These are phyloP conservation scores for Hysterangium stoloniferum DNA, from an alignment of 768 basidiomycete species.

Conservation along the genomic window DNA sequence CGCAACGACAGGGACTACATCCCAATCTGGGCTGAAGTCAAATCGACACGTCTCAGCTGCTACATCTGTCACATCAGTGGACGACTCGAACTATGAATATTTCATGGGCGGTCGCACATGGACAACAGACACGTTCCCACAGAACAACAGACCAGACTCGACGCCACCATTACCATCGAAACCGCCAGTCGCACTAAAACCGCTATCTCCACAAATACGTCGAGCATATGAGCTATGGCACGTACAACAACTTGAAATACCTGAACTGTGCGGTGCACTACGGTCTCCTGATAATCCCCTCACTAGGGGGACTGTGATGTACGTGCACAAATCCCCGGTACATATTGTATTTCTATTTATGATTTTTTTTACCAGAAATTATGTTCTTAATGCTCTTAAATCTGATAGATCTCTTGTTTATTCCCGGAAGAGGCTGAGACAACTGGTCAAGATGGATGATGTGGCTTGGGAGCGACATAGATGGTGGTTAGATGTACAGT, in stretches of 20 bases:
- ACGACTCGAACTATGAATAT: background rate
- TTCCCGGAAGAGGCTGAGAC: slow-evolving; percentile 25
- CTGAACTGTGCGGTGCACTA: slow-evolving; percentile 33
- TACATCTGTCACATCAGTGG: background rate
- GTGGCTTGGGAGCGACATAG: slow-evolving; percentile 36
- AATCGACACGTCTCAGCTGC: background rate
- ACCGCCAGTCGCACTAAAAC: background rate
- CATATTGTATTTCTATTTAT: background rate
- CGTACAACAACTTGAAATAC: slow-evolving; percentile 25
- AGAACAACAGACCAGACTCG: background rate
- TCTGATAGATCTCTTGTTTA: slow-evolving; percentile 33
- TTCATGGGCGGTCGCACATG: background rate
- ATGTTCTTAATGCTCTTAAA: slow-evolving; percentile 35
- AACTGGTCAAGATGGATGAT: slow-evolving; percentile 32
- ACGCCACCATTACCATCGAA: background rate
- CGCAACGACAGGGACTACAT: background rate
- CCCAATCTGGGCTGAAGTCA: background rate
- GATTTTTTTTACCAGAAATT: slow-evolving; percentile 26
- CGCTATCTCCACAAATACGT: slow-evolving; percentile 25
- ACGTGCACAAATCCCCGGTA: slow-evolving; percentile 13
- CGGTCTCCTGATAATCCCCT: slow-evolving; percentile 33
- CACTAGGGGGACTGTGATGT: slow-evolving; percentile 42
- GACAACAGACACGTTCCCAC: background rate
- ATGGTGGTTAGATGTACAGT: slow-evolving; percentile 26
- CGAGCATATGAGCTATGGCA: slow-evolving; percentile 43